A percentile compares a stretch with the other conserved stretches of the same genome.
Conservation (phyloP, 2,329 filamentous ascomycete genomes). For the Ilyonectria robusta region DNA sequence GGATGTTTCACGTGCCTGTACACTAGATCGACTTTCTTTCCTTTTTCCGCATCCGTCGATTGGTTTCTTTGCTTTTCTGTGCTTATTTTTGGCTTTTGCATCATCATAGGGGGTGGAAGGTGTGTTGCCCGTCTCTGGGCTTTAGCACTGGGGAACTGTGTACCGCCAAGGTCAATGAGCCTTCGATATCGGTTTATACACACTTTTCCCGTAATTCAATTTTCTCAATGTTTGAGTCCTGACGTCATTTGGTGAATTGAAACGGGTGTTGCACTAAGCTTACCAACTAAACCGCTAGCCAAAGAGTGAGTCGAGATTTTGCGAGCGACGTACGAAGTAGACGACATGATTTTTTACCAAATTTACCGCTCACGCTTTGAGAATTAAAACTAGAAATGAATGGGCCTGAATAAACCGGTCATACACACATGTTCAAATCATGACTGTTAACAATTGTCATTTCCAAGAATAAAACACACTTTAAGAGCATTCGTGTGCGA, state of each 20-base stretch:
- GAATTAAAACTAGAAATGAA: no score
- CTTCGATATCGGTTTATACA: slow-evolving; percentile 20
- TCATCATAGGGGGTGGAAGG: slow-evolving; percentile 15
- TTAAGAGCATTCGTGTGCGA: no score
- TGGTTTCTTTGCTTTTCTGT: slow-evolving; percentile 24
- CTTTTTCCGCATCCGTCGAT: slow-evolving; percentile 8
- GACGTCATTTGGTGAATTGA: background rate
- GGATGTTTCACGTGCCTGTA: slow-evolving; percentile 42
- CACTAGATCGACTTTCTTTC: slow-evolving; percentile 37
- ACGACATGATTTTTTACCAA: background rate
- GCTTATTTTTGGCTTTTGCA: slow-evolving; percentile 16
- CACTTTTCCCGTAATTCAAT: slow-evolving; percentile 14
- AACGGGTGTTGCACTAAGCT: background rate
- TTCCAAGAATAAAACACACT: no score
- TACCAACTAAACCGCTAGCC: background rate
- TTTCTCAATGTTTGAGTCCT: slow-evolving; percentile 14
- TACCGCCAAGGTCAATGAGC: slow-evolving; percentile 17
- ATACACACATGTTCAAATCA: no score
- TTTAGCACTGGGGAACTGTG: slow-evolving; percentile 15
- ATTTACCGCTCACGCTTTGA: no score
- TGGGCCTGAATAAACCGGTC: no score
- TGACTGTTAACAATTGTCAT: no score
- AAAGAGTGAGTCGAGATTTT: background rate
- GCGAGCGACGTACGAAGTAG: background rate
- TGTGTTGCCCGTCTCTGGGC: slow-evolving; percentile 12